Conservation (phyloP, 768 basidiomycete genomes). For the Tulasnella sp. region DNA sequence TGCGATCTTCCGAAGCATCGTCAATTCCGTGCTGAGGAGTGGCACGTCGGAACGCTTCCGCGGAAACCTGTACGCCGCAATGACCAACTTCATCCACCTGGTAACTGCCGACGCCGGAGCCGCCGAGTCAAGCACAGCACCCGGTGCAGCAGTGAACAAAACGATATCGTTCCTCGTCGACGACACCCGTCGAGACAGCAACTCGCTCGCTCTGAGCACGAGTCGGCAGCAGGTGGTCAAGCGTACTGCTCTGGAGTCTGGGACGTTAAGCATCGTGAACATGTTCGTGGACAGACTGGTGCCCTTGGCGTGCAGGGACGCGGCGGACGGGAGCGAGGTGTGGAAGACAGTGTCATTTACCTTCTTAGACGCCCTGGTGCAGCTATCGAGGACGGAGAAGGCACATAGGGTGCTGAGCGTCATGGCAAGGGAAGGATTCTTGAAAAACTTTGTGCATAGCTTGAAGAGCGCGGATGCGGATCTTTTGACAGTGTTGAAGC, state of each 20-base stretch:
- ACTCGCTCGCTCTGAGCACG: background rate
- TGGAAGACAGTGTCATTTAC: constrained; percentile 97
- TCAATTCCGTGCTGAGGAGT: constrained; percentile 65
- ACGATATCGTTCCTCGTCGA: constrained; percentile 5
- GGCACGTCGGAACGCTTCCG: constrained; percentile 77
- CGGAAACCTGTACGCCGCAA: constrained; percentile 86
- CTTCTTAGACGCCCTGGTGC: constrained; percentile 68
- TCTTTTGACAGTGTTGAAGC: constrained; percentile 65
- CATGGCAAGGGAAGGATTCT: constrained; percentile 60
- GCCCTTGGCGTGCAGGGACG: constrained; percentile 69
- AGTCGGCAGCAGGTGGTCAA: background rate
- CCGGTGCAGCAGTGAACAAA: background rate
- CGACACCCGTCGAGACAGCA: background rate
- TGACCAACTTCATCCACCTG: constrained; percentile 86
- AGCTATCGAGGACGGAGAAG: constrained; percentile 58
- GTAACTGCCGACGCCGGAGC: constrained; percentile 24
- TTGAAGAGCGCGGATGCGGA: constrained; percentile 72
- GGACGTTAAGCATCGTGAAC: constrained; percentile 57
- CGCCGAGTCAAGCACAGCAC: background rate
- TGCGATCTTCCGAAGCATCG: constrained; percentile 55
- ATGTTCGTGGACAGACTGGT: constrained; percentile 60
- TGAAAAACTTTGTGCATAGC: constrained; percentile 70
- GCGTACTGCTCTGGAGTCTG: constrained; percentile 39
- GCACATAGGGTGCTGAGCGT: constrained; percentile 47
- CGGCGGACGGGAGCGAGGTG: constrained; percentile 88